Conservation (phyloP, 768 basidiomycete species). For the Stropharia rugosoannulata region DNA sequence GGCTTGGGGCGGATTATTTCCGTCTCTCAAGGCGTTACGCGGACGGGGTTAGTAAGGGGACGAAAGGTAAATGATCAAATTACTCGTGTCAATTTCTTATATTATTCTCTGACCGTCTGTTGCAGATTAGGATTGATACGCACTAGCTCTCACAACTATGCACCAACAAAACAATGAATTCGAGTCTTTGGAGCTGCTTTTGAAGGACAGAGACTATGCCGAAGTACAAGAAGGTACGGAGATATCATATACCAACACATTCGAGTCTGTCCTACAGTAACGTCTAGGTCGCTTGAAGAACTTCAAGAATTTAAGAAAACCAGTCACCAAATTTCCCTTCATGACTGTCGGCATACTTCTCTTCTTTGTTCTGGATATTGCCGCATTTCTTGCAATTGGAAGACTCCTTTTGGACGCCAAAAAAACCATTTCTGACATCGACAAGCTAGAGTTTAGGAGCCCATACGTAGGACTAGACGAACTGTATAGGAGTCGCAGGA, state of each 20-base stretch:
- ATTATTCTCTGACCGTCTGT: no score
- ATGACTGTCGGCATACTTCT: constrained; percentile 11
- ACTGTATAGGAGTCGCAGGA: constrained; percentile 14
- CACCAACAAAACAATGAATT: constrained; percentile 6
- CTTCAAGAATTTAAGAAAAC: background rate
- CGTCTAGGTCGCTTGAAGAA: background rate
- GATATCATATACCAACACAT: background rate
- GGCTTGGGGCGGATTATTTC: no score
- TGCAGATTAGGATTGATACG: no score
- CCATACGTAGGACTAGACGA: constrained; percentile 26
- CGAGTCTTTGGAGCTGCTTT: constrained; percentile 16
- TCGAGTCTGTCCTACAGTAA: background rate
- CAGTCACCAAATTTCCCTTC: background rate
- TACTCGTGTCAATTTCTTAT: no score
- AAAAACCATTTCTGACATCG: constrained; percentile 1
- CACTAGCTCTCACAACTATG: constrained; percentile 1
- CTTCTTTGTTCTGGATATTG: constrained; percentile 23
- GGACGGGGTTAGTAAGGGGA: no score
- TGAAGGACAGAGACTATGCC: constrained; percentile 10
- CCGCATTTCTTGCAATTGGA: constrained; percentile 19
- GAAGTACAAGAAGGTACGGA: background rate
- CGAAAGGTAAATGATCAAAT: no score
- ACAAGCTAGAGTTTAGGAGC: constrained; percentile 22
- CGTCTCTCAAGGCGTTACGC: no score
- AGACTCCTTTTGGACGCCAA: constrained; percentile 13